These are phyloP conservation scores for Fusarium denticulatum DNA, from an alignment of 2,329 filamentous ascomycete genomes.

Conservation along the genomic window DNA sequence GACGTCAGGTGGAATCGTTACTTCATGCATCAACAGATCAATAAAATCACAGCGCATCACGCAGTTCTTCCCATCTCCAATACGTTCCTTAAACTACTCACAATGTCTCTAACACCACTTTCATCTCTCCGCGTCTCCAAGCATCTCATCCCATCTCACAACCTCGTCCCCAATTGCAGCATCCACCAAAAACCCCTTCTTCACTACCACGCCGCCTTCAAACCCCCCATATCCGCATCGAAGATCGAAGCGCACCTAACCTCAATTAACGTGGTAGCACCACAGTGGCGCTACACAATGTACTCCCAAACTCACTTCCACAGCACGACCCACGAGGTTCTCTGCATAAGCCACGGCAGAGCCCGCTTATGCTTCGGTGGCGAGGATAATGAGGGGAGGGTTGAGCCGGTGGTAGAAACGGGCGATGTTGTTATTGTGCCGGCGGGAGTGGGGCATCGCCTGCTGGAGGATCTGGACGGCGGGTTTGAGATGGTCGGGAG, in stretches of 20 bases:
- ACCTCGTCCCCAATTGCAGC: constrained; percentile 70
- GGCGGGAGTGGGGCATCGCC: constrained; percentile 71
- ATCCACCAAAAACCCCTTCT: constrained; percentile 71
- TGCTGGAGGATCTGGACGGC: constrained; percentile 64
- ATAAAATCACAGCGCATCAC: fast-evolving
- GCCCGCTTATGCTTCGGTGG: constrained; percentile 74
- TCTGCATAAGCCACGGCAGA: constrained; percentile 66
- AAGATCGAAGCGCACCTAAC: constrained; percentile 66
- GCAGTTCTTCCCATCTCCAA: not conserved
- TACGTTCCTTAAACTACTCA: not conserved
- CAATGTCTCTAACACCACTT: constrained; percentile 43
- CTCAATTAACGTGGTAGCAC: constrained; percentile 62
- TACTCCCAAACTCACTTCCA: constrained; percentile 74
- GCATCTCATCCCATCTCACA: constrained; percentile 67
- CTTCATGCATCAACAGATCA: not conserved
- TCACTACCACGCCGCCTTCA: constrained; percentile 72
- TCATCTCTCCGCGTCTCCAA: constrained; percentile 64
- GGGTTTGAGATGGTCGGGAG: constrained; percentile 74
- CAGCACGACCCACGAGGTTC: constrained; percentile 72
- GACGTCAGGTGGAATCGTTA: not conserved
- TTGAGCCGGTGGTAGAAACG: constrained; percentile 64
- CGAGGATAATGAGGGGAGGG: constrained; percentile 65
- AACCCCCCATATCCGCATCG: constrained; percentile 52
- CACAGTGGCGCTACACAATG: constrained; percentile 77
- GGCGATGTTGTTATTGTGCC: constrained; percentile 74